Evolutionary conservation across 2,329 filamentous ascomycete genomes (phyloP), one percentile per base, ranked within the genome.

Genomic region (Myriosclerotinia duriaeana): DNA sequence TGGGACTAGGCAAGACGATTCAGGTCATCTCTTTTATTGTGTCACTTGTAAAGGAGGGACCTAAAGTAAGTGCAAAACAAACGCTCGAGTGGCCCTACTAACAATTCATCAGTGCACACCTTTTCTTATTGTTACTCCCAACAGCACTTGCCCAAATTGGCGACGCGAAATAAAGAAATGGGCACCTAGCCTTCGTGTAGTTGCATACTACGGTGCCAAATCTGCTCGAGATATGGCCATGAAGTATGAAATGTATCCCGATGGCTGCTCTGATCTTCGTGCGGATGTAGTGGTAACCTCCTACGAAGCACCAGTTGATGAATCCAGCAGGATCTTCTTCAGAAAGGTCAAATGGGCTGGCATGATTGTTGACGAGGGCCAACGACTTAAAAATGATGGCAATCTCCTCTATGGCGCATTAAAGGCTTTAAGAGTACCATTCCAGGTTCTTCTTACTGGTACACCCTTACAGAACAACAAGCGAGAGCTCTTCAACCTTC

Each of bases 131-230:
- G 92, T 97, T 2, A 94, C 96, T 0, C 95, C 95, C 0, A 98
- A 98, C 75, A 89, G 94, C 0, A 99, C 95, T 0, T 96, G 93
- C 77, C 87, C 93, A n/a, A 99, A 99, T 76, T 99, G 95, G 94
- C 90, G 94, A 7, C 88, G 94, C 59, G 95, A 99, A 76, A 92
- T 98, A 77, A 96, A 96, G 79, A 89, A 91, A 71, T 99, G 94
- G 94, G 89, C 90, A 0, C 94, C 94, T 1, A 86, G 86, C 8
- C 80, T 98, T 46, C 87, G 93, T 53, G 93, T 96, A 8, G 93
- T 97, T n/a, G 89, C 93, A 0, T 98, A 95, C 76, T 96, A 96
- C 76, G 95, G 95, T 55, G 89, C 89, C 20, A 84, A 83, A 61
- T 83, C 85, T 59, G 84, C 93, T 20, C 90, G 95, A 71, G 86